Percentiles rank a stretch among this genome's conserved stretches.
Conservation (phyloP, 805 yeast genomes). For the Komagataella populi region DNA sequence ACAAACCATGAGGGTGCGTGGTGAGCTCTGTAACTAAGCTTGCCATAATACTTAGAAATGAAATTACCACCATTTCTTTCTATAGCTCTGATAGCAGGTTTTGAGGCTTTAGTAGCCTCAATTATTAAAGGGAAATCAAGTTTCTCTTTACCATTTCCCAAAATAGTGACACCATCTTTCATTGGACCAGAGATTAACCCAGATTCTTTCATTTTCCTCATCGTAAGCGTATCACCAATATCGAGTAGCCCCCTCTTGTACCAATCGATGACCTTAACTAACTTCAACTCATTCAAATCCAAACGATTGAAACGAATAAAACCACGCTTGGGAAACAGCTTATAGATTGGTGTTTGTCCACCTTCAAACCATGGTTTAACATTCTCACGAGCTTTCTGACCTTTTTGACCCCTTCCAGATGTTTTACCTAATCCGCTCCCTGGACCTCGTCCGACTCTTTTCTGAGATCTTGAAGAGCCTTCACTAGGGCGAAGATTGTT, state of each 20-base stretch:
- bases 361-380: constrained; percentile 95
- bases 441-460: constrained; percentile 92
- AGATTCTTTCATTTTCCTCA: constrained; percentile 60
- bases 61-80: constrained; percentile 64
- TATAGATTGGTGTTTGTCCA: constrained; percentile 91
- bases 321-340: constrained; percentile 80
- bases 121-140: constrained; percentile 52
- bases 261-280: constrained; percentile 58
- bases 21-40: constrained; percentile 61
- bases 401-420: constrained; percentile 94
- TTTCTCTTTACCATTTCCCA: constrained; percentile 46
- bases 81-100: constrained; percentile 57
- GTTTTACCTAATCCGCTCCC: constrained; percentile 90
- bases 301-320: constrained; percentile 53
- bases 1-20: constrained; percentile 61
- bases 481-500: constrained; percentile 1
- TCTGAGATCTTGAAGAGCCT: constrained; percentile 20
- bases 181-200: constrained; percentile 64
- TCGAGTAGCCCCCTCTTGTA: constrained; percentile 53
- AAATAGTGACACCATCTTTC: constrained; percentile 69
- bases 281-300: constrained; percentile 44
- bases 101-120: constrained; percentile 75
- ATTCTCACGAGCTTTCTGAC: constrained; percentile 91
- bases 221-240: constrained; percentile 45
- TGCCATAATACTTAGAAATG: constrained; percentile 57